Evolutionary conservation across 805 yeast genomes (phyloP).

Genomic region (Candida maris): DNA sequence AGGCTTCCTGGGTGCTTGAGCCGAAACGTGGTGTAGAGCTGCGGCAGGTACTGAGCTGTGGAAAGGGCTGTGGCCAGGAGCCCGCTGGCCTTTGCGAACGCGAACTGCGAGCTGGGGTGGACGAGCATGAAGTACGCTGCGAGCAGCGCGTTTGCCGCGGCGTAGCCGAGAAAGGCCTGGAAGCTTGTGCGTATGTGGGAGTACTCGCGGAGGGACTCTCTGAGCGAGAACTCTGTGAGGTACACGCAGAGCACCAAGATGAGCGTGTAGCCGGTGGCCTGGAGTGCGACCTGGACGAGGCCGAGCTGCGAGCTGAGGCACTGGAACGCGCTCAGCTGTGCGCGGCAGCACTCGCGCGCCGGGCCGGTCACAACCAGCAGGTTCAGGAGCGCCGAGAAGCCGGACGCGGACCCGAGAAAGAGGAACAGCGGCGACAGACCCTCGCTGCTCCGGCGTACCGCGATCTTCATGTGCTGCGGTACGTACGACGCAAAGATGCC

Average conservation of each 20-base stretch:
- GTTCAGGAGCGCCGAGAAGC: conserved; percentile 65
- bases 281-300: conserved; percentile 61
- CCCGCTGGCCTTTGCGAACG: conserved; percentile 61
- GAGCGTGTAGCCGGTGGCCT: conserved; percentile 54
- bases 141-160: conserved; percentile 31
- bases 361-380: conserved; percentile 57
- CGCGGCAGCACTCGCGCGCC: conserved; percentile 59
- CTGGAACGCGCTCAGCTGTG: conserved; percentile 43
- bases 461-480: conserved; percentile 69
- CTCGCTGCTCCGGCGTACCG: conserved; percentile 59
- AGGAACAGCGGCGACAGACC: conserved; percentile 75
- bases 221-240: conserved; percentile 42
- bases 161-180: conserved; percentile 38
- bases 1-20: conserved; percentile 78
- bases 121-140: conserved; percentile 31
- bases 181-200: conserved; percentile 38
- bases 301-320: conserved; percentile 67
- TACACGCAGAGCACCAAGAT: conserved; percentile 54
- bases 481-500: conserved; percentile 70
- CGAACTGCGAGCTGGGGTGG: conserved; percentile 5
- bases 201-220: conserved; percentile 45
- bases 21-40: conserved; percentile 61
- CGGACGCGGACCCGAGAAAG: conserved; percentile 65
- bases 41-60: conserved; percentile 74
- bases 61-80: conserved; percentile 61